A percentile compares a stretch with the other conserved stretches of the same genome.
These are phyloP conservation scores for Scytalidium lignicola DNA, from an alignment of 2,329 filamentous ascomycete species.

Conservation along the genomic window DNA sequence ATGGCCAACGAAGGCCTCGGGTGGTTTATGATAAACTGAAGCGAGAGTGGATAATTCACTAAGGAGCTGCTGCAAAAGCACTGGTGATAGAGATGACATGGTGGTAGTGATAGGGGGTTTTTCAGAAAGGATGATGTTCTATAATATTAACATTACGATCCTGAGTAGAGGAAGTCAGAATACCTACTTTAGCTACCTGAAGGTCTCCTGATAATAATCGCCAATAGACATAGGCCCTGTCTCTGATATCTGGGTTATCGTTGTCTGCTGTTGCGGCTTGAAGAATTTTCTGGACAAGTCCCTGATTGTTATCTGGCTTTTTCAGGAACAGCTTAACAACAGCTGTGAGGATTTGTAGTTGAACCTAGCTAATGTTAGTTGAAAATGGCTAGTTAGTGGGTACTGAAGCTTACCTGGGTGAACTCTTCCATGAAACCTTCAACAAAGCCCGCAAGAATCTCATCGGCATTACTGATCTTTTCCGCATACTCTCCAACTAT, in stretches of 20 bases:
- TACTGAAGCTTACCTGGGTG: constrained; percentile 62
- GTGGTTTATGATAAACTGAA: constrained; percentile 97
- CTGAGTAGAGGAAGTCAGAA: not conserved
- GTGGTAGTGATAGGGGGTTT: constrained; percentile 94
- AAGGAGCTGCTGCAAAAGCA: constrained; percentile 84
- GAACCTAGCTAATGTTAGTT: constrained; percentile 57
- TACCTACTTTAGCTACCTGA: constrained; percentile 73
- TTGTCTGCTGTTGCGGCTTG: constrained; percentile 90
- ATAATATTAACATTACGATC: constrained; percentile 19
- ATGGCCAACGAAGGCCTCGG: constrained; percentile 95
- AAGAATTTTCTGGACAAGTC: constrained; percentile 87
- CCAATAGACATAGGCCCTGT: constrained; percentile 98
- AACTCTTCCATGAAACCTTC: constrained; percentile 96
- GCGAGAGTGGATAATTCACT: constrained; percentile 88
- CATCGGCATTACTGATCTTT: constrained; percentile 98
- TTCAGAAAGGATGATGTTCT: constrained; percentile 85
- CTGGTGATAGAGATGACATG: constrained; percentile 79
- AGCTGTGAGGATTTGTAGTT: constrained; percentile 93
- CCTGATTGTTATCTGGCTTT: constrained; percentile 87
- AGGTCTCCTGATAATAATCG: constrained; percentile 88
- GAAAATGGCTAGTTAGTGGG: constrained; percentile 1
- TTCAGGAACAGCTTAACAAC: constrained; percentile 98
- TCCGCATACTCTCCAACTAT: constrained; percentile 98
- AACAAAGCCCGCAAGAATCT: constrained; percentile 86
- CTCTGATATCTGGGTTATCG: constrained; percentile 95